Evolutionary conservation across 495 filamentous ascomycete genomes (phyloP).

Genomic region (Cercophora samala): DNA sequence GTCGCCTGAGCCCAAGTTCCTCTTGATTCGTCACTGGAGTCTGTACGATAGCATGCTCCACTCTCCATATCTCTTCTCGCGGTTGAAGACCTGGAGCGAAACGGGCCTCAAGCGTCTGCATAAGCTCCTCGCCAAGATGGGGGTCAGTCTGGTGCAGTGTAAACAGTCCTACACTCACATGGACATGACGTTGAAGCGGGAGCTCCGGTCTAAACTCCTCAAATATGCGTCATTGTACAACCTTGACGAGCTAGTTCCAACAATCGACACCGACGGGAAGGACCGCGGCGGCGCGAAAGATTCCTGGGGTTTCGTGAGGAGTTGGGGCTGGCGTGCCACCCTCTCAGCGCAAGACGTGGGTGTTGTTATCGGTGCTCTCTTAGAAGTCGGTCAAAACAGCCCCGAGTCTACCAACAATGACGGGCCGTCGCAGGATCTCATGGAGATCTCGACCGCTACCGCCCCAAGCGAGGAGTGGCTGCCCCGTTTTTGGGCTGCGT

Average conservation of each 20-base stretch:
- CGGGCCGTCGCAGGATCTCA: conserved; percentile 33
- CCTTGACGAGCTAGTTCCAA: conserved; percentile 84
- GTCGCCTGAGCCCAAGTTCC: conserved; percentile 90
- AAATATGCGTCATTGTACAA: conserved; percentile 90
- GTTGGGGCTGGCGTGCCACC: conserved; percentile 96
- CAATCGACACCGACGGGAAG: conserved; percentile 55
- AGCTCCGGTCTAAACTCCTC: conserved; percentile 76
- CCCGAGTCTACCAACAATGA: conserved; percentile 26
- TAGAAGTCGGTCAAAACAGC: conserved; percentile 75
- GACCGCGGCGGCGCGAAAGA: conserved; percentile 63
- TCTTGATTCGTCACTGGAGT: conserved; percentile 93
- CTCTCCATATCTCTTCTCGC: conserved; percentile 88
- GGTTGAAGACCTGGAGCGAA: conserved; percentile 93
- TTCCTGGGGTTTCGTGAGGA: conserved; percentile 94
- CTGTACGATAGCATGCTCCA: conserved; percentile 98
- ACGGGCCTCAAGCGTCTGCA: conserved; percentile 84
- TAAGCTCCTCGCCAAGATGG: conserved; percentile 97
- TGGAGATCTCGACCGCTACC: conserved; percentile 31
- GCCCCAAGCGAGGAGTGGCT: conserved; percentile 65
- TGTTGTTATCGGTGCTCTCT: conserved; percentile 81
- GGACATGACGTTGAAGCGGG: conserved; percentile 95
- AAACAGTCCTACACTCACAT: conserved; percentile 96
- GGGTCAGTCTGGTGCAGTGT: conserved; percentile 87
- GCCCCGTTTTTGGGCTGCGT: conserved; percentile 84
- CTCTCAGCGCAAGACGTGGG: conserved; percentile 88